These are phyloP conservation scores for Alternaria sp. DNA, from an alignment of 2,329 filamentous ascomycete species.

Conservation along the genomic window DNA sequence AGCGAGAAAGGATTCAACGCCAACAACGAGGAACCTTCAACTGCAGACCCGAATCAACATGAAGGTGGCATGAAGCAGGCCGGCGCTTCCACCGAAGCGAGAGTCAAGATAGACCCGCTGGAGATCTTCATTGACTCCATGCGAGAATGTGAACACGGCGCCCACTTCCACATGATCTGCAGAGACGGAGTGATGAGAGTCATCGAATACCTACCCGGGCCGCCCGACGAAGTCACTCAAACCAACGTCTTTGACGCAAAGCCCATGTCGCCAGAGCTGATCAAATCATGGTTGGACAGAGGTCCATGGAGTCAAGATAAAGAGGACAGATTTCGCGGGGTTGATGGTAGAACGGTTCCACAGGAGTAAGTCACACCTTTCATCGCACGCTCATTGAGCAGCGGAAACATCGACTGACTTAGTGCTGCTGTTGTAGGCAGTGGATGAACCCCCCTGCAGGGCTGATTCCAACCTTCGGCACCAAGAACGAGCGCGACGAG, in stretches of 20 bases:
- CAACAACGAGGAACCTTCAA: neutral
- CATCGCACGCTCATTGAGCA: neutral
- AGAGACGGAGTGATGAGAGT: conserved; percentile 1
- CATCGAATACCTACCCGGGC: neutral
- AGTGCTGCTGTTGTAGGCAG: neutral
- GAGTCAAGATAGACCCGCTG: neutral
- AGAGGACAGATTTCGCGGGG: conserved; percentile 1
- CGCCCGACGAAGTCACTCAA: neutral
- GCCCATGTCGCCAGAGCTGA: conserved; percentile 2
- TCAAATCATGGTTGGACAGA: conserved; percentile 5
- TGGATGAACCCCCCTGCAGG: neutral
- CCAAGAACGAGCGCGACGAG: conserved; percentile 3
- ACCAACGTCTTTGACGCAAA: conserved; percentile 3
- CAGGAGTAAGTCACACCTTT: neutral
- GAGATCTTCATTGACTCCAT: neutral
- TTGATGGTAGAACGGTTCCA: conserved; percentile 3
- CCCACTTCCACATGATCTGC: neutral
- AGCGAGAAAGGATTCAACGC: neutral
- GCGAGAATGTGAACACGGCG: neutral
- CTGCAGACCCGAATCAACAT: neutral
- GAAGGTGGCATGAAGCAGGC: neutral
- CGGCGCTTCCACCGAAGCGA: neutral
- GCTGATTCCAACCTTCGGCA: neutral
- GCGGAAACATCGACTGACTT: neutral
- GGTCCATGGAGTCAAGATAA: neutral